Evolutionary conservation across 176 grass and related monocot species (phyloP), one percentile per base, ranked within the genome.

Genomic region (Juncus inflexus): DNA sequence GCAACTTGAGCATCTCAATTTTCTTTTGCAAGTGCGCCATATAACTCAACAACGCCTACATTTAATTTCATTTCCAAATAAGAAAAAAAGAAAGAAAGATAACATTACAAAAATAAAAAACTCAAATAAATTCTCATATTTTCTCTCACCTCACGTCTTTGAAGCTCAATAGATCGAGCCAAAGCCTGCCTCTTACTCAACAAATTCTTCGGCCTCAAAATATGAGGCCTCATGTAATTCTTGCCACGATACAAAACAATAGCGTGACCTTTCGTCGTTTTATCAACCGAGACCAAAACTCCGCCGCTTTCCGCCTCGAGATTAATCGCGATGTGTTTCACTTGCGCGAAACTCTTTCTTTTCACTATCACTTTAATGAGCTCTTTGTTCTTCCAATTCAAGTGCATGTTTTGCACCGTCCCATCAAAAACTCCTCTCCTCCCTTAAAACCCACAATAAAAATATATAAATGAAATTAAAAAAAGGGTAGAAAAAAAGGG

Each of bases 251-350:
- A 89, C n/a, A 91, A 69, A 63, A 97, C 77, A 8, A 97, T 89
- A 8, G 88, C 80, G 43, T 86, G 89, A 70, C 94, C 88, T 81
- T 97, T 89, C 37, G 80, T 91, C 58, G 94, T 97, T 75, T 80
- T 97, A 75, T 97, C 92, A 5, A 91, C 77, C 74, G 94, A 91
- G 83, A 91, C 86, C 55, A 97, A 82, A 49, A 97, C 80, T 0
- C 87, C 94, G 15, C 80, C 85, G 75, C 94, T 97, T 80, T 97
- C 94, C 59, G 94, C 88, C 77, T 97, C 94, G 6, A 97, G 83
- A 60, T 87, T 89, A 39, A 97, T 89, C 11, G 94, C 88, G 72
- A 86, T 84, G 60, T 97, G 92, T 74, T 91, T 91, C 61, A 89
- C 92, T 91, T 97, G 87, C 6, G 80, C 37, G 54, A 91, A 91